Evolutionary conservation across 257 asterid genomes (phyloP).

Genomic region (Echium plantagineum): DNA sequence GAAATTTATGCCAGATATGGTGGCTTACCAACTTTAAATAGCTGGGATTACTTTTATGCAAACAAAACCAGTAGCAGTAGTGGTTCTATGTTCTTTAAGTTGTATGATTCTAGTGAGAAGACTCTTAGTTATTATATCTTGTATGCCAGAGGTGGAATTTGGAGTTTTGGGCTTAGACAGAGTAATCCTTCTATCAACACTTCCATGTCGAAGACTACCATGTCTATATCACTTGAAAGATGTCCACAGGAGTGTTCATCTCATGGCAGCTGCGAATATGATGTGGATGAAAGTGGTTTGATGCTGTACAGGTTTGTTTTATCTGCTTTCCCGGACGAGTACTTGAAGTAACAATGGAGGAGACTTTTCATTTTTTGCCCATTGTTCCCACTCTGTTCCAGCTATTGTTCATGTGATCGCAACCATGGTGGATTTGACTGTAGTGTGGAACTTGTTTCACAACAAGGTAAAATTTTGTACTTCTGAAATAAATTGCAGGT

Average conservation of each 20-base stretch:
- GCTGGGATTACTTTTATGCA: constrained; percentile 82
- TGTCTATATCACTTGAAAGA: constrained; percentile 74
- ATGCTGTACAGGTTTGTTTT: constrained; percentile 54
- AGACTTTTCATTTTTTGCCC: constrained; percentile 5
- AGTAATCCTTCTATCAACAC: constrained; percentile 16
- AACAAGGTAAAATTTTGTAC: constrained; percentile 33
- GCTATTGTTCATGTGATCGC: constrained; percentile 80
- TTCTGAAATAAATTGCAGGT: constrained; percentile 1
- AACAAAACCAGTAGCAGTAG: too few relatives aligned
- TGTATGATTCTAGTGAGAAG: constrained; percentile 45
- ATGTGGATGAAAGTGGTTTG: constrained; percentile 65
- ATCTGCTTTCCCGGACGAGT: constrained; percentile 4
- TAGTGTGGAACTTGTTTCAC: constrained; percentile 75
- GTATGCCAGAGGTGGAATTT: constrained; percentile 66
- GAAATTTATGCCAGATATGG: constrained; percentile 76
- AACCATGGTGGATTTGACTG: constrained; percentile 96
- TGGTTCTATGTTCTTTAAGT: constrained; percentile 82
- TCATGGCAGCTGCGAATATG: constrained; percentile 62
- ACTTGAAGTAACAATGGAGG: background rate
- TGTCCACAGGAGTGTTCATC: constrained; percentile 79
- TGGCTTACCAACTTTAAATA: constrained; percentile 67
- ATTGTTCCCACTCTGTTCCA: constrained; percentile 19
- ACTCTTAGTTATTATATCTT: constrained; percentile 57
- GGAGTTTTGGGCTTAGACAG: constrained; percentile 81
- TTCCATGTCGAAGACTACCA: constrained; percentile 27